Evolutionary conservation across 2,329 filamentous ascomycete genomes (phyloP), one percentile per base, ranked within the genome.

Genomic region (Ophiocordyceps camponoti-leonardi): DNA sequence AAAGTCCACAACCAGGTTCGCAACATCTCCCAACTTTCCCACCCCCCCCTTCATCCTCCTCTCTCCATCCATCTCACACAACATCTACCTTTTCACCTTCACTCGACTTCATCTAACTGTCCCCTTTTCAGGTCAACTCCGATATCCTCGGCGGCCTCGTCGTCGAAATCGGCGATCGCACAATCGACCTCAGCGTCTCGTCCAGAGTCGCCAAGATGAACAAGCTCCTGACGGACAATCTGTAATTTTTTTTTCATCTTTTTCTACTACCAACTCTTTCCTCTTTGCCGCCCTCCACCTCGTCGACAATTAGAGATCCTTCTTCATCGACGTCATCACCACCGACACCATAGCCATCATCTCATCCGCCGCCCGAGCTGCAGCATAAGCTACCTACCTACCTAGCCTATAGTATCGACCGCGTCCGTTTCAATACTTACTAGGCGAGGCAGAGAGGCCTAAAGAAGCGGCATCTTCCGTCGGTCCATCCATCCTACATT

Each of bases 201-300:
- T 75, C 84, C 65, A 93, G 90, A 77, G 83, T 98, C 68, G 77
- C 85, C 66, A 94, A 87, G 80, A 86, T 98, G 79, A 98, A 98
- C 86, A 98, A 96, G 83, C 81, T 94, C 65, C 83, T 98, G 63
- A 88, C 77, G 57, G 92, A 98, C 71, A 77, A 83, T 67, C 75
- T 98, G 84, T 98, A 94, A 85, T 20, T 11, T 12, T 33, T 33
- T 14, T 33, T 33, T 33, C 10, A 6, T 14, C 8, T 18, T 37
- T 37, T 18, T 37, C 33, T n/a, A n/a, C n/a, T n/a, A n/a, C n/a
- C n/a, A n/a, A n/a, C n/a, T 33, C 4, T 13, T 33, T 12, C 16
- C 31, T 13, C 11, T 33, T 13, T 13, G 5, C 13, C 16, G 18
- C 16, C 26, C 26, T 10, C 26, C n/a, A n/a, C n/a, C 26, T 10